A percentile compares a stretch with the other conserved stretches of the same genome.
These are phyloP conservation scores for Fusarium incarnatum DNA, from an alignment of 2,329 filamentous ascomycete species.

Conservation along the genomic window DNA sequence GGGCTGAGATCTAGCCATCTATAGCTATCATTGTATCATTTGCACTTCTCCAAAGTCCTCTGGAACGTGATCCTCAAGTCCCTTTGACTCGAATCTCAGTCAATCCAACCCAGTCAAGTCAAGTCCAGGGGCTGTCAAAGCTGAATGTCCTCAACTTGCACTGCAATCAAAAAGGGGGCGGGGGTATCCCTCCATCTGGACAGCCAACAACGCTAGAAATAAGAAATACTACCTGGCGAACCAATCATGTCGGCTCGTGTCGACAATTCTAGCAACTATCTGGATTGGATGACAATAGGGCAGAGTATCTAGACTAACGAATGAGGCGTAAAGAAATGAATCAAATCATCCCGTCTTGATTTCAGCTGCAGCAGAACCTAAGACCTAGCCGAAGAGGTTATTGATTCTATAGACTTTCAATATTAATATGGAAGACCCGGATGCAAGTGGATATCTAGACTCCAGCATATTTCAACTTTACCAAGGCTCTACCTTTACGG, in stretches of 20 bases:
- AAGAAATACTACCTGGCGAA: neutral
- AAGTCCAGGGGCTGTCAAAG: constrained; percentile 17
- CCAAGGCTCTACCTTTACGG: neutral
- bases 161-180: constrained; percentile 26
- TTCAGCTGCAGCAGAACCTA: neutral
- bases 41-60: neutral
- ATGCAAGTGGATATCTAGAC: constrained; percentile 12
- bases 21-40: neutral
- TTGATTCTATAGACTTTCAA: neutral
- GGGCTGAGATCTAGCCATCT: neutral
- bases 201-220: neutral
- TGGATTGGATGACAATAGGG: constrained; percentile 13
- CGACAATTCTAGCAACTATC: constrained; percentile 25
- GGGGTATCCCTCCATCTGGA: constrained; percentile 11
- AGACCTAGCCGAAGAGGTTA: neutral
- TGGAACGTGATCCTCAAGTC: constrained; percentile 16
- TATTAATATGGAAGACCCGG: neutral
- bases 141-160: neutral
- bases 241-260: constrained; percentile 17
- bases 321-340: constrained; percentile 11
- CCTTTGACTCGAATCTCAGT: neutral
- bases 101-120: neutral
- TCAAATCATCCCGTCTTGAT: neutral
- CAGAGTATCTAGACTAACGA: constrained; percentile 13
- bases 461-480: constrained; percentile 1